Percentiles rank a stretch among this genome's conserved stretches.
These are phyloP conservation scores for Cordyceps tenuipes DNA, from an alignment of 2,329 filamentous ascomycete genomes.

Conservation along the genomic window DNA sequence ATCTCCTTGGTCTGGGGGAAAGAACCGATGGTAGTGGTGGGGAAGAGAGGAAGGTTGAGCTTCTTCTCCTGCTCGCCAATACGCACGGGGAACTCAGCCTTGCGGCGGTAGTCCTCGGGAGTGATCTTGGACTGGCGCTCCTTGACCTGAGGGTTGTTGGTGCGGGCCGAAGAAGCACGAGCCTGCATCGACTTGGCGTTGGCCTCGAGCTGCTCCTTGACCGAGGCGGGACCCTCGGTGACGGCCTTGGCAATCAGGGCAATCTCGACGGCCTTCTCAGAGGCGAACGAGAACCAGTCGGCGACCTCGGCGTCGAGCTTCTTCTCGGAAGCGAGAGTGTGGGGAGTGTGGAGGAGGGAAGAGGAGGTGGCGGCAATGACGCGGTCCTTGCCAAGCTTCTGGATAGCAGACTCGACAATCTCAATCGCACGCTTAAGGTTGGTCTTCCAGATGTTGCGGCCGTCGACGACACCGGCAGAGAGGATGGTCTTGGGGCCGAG, in stretches of 20 bases:
- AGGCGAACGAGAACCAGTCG: conserved; percentile 98
- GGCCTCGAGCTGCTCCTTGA: conserved; percentile 83
- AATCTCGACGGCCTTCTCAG: conserved; percentile 87
- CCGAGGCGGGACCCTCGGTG: conserved; percentile 80
- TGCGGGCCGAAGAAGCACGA: conserved; percentile 84
- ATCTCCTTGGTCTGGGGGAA: conserved; percentile 99
- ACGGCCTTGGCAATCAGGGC: conserved; percentile 94
- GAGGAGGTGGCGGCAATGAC: conserved; percentile 95
- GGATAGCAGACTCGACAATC: conserved; percentile 77
- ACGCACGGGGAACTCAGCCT: conserved; percentile 77
- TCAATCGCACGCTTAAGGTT: conserved; percentile 96
- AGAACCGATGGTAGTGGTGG: conserved; percentile 97
- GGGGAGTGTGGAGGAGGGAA: conserved; percentile 96
- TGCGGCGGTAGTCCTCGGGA: conserved; percentile 79
- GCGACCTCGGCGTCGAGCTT: conserved; percentile 87
- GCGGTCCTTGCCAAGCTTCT: conserved; percentile 94
- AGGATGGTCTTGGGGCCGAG: conserved; percentile 84
- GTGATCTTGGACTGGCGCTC: conserved; percentile 87
- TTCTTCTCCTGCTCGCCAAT: conserved; percentile 84
- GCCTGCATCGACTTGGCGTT: conserved; percentile 92
- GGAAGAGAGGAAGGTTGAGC: conserved; percentile 93
- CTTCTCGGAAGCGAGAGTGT: conserved; percentile 98
- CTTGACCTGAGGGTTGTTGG: conserved; percentile 97
- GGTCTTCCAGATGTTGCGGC: conserved; percentile 99
- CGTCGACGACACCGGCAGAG: conserved; percentile 93